Evolutionary conservation across 1,139 yeast genomes (phyloP), one percentile per base, ranked within the genome.

Genomic region (Blastobotrys indianensis): DNA sequence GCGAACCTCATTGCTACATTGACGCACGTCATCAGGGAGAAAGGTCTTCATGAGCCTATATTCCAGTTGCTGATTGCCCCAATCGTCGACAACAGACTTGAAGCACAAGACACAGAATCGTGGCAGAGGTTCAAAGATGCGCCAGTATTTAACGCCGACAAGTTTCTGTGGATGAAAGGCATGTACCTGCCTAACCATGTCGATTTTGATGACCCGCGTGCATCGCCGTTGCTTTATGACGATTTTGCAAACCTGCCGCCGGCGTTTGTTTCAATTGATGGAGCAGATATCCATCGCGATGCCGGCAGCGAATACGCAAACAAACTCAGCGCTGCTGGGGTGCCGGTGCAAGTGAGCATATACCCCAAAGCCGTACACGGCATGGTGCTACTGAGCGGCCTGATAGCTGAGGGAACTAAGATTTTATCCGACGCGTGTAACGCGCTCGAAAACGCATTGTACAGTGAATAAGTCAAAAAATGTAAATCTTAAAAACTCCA

Each of bases 1-100:
- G 76, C 76, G 1, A 70, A 71, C 52, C 60, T 73, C 50, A 64
- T 74, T n/a, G 75, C 75, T 1, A 63, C 69, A 11, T 62, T 72
- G 38, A 58, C 70, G 12, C 76, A 74, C 30, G 17, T 39, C 16
- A 46, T 42, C 31, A 23, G 11, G n/a, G 69, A 69, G 53, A 66
- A 60, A 15, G 8, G 8, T 31, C 23, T 68, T 3, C 75, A 76
- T 5, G 61, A 68, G 4, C 50, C 73, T 6, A 57, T 56, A 32
- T 64, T 68, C 45, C 77, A 73, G 53, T 55, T 72, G 41, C 61
- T 70, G 53, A 65, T 71, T 32, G 76, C 70, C 23, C 77, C 77
- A 12, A 16, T 32, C 23, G n/a, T 36, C 28, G 47, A 45, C 15
- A 35, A 23, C 9, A 17, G 43, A 33, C 11, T 72, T 52, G 65